These are phyloP conservation scores for Peniophora sp. DNA, from an alignment of 1,284 basidiomycete species.

Conservation along the genomic window DNA sequence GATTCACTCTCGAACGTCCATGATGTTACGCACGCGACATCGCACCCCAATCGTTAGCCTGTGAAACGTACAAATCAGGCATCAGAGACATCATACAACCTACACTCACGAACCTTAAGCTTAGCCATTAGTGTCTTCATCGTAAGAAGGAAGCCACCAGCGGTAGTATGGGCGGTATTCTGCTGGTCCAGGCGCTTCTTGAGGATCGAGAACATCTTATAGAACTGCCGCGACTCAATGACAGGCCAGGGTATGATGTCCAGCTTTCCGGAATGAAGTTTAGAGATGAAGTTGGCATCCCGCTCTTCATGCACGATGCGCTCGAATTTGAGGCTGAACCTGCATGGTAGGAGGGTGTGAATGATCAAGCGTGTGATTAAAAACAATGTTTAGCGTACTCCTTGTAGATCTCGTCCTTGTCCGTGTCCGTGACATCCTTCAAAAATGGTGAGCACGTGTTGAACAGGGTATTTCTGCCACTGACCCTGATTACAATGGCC, in stretches of 20 bases:
- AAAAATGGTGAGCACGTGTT: background rate
- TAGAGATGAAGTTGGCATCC: conserved; percentile 50
- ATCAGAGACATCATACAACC: background rate
- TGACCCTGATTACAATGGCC: conserved; percentile 56
- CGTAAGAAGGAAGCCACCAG: conserved; percentile 46
- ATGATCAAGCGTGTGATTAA: no score
- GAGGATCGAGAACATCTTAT: conserved; percentile 38
- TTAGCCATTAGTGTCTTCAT: conserved; percentile 64
- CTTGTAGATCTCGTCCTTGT: conserved; percentile 45
- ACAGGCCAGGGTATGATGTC: conserved; percentile 59
- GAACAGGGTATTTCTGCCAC: conserved; percentile 1
- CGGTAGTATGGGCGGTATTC: conserved; percentile 36
- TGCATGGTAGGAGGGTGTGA: conserved; percentile 12
- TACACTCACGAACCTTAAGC: conserved; percentile 35
- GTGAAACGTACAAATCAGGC: background rate
- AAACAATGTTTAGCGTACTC: conserved; percentile 33
- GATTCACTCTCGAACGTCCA: background rate
- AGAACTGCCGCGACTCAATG: conserved; percentile 52
- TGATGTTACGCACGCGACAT: conserved; percentile 46
- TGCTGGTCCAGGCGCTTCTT: conserved; percentile 41
- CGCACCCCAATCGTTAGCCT: conserved; percentile 56
- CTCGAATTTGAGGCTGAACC: conserved; percentile 47
- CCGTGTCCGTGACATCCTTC: conserved; percentile 53
- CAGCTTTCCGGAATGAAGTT: conserved; percentile 43
- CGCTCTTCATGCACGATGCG: conserved; percentile 52